Conservation (phyloP, 371 early-diverging fungal species). For the Mucor piriformis region DNA sequence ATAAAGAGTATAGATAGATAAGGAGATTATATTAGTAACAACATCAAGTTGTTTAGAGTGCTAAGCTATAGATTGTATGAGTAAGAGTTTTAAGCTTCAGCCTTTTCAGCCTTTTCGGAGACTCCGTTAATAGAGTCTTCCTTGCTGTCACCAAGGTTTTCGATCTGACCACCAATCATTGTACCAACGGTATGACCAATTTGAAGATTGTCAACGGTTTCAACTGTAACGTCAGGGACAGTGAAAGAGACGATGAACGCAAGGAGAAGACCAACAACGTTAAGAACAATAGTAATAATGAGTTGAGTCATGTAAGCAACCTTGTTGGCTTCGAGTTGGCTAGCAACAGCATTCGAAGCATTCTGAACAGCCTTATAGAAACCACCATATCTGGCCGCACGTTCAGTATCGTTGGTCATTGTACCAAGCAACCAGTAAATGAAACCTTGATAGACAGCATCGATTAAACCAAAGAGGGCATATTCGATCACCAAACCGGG, state of each 20-base stretch:
- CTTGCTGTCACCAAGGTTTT: constrained; percentile 15
- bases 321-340: constrained; percentile 35
- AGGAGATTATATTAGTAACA: background rate
- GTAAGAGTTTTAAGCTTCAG: constrained; percentile 5
- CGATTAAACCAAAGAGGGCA: constrained; percentile 64
- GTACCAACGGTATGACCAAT: constrained; percentile 19
- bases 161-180: constrained; percentile 38
- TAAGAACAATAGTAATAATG: constrained; percentile 30
- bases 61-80: background rate
- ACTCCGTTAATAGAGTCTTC: constrained; percentile 12
- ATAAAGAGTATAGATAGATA: background rate
- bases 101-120: constrained; percentile 22
- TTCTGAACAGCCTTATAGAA: constrained; percentile 88
- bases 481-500: constrained; percentile 59
- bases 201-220: constrained; percentile 33
- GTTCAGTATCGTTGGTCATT: constrained; percentile 69
- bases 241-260: constrained; percentile 34
- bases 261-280: constrained; percentile 32
- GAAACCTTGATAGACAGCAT: constrained; percentile 76
- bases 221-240: constrained; percentile 43
- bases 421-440: constrained; percentile 77
- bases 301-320: constrained; percentile 34
- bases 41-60: background rate
- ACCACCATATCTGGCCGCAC: constrained; percentile 74
- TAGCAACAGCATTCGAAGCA: constrained; percentile 64